Evolutionary conservation across 257 asterid species (phyloP).

Genomic region (Schizonepeta tenuifolia): DNA sequence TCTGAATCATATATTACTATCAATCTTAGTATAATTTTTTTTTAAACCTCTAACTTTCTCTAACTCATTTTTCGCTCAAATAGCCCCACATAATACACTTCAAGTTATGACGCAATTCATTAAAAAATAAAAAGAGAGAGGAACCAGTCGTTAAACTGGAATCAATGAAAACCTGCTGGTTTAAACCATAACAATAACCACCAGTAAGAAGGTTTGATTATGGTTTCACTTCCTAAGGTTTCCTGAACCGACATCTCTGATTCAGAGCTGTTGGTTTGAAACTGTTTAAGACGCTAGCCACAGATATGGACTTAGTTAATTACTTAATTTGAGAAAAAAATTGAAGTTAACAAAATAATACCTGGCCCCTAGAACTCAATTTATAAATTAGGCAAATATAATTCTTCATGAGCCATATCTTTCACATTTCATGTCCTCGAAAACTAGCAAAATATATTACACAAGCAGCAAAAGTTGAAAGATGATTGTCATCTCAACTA

Average conservation of each 20-base stretch:
- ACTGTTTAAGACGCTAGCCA: background rate
- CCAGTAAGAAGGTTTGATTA: background rate
- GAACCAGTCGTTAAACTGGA: background rate
- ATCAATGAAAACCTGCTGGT: background rate
- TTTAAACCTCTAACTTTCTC: background rate
- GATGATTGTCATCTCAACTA: constrained; percentile 8
- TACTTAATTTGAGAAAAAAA: background rate
- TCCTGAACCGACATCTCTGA: background rate
- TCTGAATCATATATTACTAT: background rate
- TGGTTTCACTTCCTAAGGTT: background rate
- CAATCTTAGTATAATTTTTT: background rate
- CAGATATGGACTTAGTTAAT: background rate
- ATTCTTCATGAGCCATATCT: background rate
- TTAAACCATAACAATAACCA: background rate
- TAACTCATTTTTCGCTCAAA: background rate
- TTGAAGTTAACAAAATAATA: background rate
- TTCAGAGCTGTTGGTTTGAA: background rate
- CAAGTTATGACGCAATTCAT: background rate
- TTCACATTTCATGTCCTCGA: background rate
- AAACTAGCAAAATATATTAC: background rate
- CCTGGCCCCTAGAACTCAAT: background rate
- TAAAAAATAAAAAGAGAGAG: background rate
- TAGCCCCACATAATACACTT: background rate
- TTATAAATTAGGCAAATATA: background rate
- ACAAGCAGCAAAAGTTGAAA: constrained; percentile 9